Base-by-base conservation (phyloP, 169 alveolate genomes). In the Plasmodium billcollinsi region DNA sequence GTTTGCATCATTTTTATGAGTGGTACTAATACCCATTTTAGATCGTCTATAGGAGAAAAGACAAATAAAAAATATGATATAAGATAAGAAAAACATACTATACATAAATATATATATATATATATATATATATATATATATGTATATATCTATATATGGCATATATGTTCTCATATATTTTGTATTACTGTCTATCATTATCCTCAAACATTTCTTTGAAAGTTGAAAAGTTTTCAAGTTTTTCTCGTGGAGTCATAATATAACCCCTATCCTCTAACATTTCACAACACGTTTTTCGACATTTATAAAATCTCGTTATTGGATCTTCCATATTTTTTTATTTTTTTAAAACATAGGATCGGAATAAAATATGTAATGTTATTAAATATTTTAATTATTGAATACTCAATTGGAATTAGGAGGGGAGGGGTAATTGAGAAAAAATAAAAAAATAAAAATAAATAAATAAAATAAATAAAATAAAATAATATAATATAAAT, bases 251-350 rank as follows among this genome's bases (percentile, higher is more conserved):
- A 2, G 98, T 94, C 26, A 97, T 95, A 24, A 96, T 71, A 86
- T 96, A 97, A 47, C 98, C 98, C 50, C 99, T 86, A 86, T 97
- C 99, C 80, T 97, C 97, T 33, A 97, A 96, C 97, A 97, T 97
- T 86, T 97, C 98, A 73, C 96, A 95, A 88, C 97, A 94, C 12
- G 99, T 97, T 74, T 95, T 92, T 65, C 99, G 92, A 50, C 97
- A 95, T 58, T 98, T 94, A 75, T 94, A 97, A 50, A 97, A 91
- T 71, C 98, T 80, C 29, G 96, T 94, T 50, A 92, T 93, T 58
- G 95, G 95, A 93, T 96, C 97, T 88, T 97, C 98, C 97, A 96
- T 96, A 70, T 91, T 24, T 18, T 33, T 7, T 18, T 43, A 9
- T 65, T 26, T 43, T 7, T 14, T 26, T 9, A 33, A 33, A 33